Base-by-base conservation (phyloP, 441 rosid species). In the Omphalea diandra region DNA sequence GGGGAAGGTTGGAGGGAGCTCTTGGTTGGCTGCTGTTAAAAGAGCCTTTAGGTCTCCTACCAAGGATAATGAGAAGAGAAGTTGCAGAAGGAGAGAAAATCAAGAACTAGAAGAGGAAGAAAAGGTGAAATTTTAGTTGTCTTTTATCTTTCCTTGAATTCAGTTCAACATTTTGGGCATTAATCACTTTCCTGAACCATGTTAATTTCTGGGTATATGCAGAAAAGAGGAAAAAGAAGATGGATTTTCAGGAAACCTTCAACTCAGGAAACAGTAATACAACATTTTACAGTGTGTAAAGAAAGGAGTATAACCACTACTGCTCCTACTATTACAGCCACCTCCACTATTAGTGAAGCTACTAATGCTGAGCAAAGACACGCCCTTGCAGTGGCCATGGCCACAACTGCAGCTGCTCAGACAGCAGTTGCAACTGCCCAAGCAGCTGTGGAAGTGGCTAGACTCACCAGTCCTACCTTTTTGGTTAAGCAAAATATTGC, bases 21-120 rank as follows among this genome's bases (percentile, higher is more conserved):
- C 96, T 29, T 90, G 98, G 98, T 80, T 93, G 67, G 83, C 89
- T 57, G 90, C 87, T 70, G 89, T 93, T 63, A 93, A 93, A 79
- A 84, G 97, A 75, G 98, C 93, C 73, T 93, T 93, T 80, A 79
- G 90, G 79, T 87, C 95, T 76, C 98, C 98, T 31, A 69, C 67
- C 53, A 81, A 85, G 62, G 81, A 84, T n/a, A 62, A 69, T 43
- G 70, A 56, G 65, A 78, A 70, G 71, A 79, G 71, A 71, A 78
- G 69, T 59, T 72, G 71, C 4, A 77, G 77, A 77, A 84, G 83
- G 53, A 81, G 85, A 79, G 87, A 79, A 49, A 77, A 81, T 12
- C 82, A 73, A 26, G 84, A 83, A 38, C 86, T 73, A 65, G 78
- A 88, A 27, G 93, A 92, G 47, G 94, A 92, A 15, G 88, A 86